Conservation (phyloP, 1,284 basidiomycete species). For the Rhodofomes roseus region DNA sequence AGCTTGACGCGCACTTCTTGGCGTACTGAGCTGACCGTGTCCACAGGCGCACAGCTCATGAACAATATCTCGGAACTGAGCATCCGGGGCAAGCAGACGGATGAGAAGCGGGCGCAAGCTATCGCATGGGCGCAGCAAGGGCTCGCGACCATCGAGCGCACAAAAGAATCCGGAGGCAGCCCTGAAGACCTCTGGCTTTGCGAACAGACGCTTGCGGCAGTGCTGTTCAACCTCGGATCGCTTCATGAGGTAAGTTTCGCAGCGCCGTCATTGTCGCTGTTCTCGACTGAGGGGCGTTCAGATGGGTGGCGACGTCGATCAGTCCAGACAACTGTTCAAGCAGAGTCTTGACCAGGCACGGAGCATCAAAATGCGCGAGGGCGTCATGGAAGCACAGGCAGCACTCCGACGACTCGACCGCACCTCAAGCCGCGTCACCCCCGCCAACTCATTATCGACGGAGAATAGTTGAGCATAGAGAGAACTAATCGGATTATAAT, state of each 20-base stretch:
- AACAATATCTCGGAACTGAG: constrained; percentile 61
- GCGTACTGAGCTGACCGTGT: background rate
- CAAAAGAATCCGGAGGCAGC: constrained; percentile 24
- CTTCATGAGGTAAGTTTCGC: constrained; percentile 41
- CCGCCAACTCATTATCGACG: background rate
- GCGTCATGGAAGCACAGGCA: constrained; percentile 43
- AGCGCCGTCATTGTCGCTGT: too few species aligned
- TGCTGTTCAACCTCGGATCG: constrained; percentile 59
- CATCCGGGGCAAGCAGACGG: constrained; percentile 43
- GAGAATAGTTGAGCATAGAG: background rate
- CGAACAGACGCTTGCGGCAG: constrained; percentile 53
- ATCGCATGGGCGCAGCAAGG: constrained; percentile 61
- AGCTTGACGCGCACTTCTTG: background rate
- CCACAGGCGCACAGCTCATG: constrained; percentile 68
- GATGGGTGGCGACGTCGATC: constrained; percentile 46
- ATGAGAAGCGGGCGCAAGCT: constrained; percentile 48
- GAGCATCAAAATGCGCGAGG: constrained; percentile 46
- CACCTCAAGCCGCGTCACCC: background rate
- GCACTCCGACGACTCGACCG: constrained; percentile 40
- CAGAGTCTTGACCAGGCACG: constrained; percentile 48
- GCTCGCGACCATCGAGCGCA: constrained; percentile 41
- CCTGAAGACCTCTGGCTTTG: constrained; percentile 36
- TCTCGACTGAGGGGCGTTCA: background rate
- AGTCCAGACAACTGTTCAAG: constrained; percentile 42
- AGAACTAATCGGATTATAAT: background rate